A percentile compares a stretch with the other conserved stretches of the same genome.
These are phyloP conservation scores for Lipomyces anomalus DNA, from an alignment of 805 yeast species.

Conservation along the genomic window DNA sequence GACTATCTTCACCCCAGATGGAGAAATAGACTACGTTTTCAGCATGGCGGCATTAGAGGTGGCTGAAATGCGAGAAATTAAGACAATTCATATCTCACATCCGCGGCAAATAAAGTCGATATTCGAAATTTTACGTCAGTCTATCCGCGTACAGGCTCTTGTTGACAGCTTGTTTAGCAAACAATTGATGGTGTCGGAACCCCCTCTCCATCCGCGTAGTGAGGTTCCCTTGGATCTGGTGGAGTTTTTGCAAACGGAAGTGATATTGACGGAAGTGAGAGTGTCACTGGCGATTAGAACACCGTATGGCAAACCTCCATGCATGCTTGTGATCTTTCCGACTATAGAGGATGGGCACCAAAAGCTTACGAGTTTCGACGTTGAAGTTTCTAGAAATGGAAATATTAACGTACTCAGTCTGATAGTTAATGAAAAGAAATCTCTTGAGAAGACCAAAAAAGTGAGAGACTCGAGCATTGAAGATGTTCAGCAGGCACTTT, in stretches of 20 bases:
- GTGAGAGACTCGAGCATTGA: background rate
- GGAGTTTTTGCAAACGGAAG: too few species aligned
- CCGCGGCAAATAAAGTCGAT: slow-evolving; percentile 17
- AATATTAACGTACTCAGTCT: background rate
- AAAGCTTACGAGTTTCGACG: slow-evolving; percentile 8
- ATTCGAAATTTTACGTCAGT: slow-evolving; percentile 14
- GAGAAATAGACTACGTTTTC: slow-evolving; percentile 6
- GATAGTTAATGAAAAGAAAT: slow-evolving; percentile 8
- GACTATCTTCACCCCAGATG: slow-evolving; percentile 6
- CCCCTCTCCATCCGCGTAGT: too few species aligned
- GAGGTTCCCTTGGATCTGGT: too few species aligned
- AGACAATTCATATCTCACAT: slow-evolving; percentile 13
- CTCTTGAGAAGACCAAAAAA: background rate
- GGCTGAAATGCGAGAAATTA: slow-evolving; percentile 13
- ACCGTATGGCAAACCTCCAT: slow-evolving; percentile 12
- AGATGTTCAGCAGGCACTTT: slow-evolving; percentile 4
- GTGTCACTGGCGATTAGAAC: slow-evolving; percentile 3
- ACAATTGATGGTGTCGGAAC: background rate
- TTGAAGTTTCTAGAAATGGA: slow-evolving; percentile 12
- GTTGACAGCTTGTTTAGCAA: slow-evolving; percentile 10
- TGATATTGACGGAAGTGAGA: background rate
- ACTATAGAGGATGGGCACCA: slow-evolving; percentile 3
- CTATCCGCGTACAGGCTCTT: slow-evolving; percentile 7
- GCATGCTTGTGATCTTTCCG: slow-evolving; percentile 10
- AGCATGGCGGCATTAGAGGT: slow-evolving; percentile 3